A percentile compares a stretch with the other conserved stretches of the same genome.
phyloP scores from a whole-genome alignment of 2,329 filamentous ascomycete genomes.

The Hymenoscyphus scutula region DNA sequence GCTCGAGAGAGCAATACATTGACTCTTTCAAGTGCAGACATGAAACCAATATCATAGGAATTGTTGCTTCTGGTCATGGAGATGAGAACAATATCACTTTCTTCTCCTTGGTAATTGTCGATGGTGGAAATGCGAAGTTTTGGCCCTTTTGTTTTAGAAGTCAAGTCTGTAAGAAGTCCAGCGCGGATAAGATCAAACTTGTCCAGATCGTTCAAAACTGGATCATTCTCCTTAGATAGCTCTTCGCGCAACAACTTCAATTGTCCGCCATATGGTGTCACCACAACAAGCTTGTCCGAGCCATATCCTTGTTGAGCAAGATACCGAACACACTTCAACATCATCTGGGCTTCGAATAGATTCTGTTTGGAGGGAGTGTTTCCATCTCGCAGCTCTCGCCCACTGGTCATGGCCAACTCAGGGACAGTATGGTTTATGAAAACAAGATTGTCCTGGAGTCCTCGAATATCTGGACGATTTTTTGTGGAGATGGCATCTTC shows the following conservation, averaged over 20 bases:
- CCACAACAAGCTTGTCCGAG: slow-evolving; percentile 61
- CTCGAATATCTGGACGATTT: slow-evolving; percentile 48
- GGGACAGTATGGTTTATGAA: slow-evolving; percentile 63
- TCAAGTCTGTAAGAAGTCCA: slow-evolving; percentile 56
- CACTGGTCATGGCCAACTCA: slow-evolving; percentile 46
- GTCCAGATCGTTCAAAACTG: slow-evolving; percentile 67
- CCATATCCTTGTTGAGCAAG: slow-evolving; percentile 70
- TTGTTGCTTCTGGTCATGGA: slow-evolving; percentile 67
- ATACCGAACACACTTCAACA: slow-evolving; percentile 63
- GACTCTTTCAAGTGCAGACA: slow-evolving; percentile 61
- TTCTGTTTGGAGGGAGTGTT: slow-evolving; percentile 58
- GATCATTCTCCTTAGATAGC: slow-evolving; percentile 58
- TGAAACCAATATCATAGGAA: slow-evolving; percentile 66
- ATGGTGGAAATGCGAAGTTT: slow-evolving; percentile 65
- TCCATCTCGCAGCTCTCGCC: slow-evolving; percentile 51
- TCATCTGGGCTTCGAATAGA: slow-evolving; percentile 62
- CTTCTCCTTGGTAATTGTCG: slow-evolving; percentile 78
- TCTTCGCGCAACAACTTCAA: slow-evolving; percentile 54
- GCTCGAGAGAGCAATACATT: slow-evolving; percentile 71
- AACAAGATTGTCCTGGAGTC: slow-evolving; percentile 57
- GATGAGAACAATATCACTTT: slow-evolving; percentile 68
- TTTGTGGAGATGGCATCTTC: slow-evolving; percentile 52
- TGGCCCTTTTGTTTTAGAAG: slow-evolving; percentile 49
- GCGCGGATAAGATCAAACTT: slow-evolving; percentile 59
- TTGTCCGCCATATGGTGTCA: slow-evolving; percentile 73